phyloP scores from a whole-genome alignment of 1,284 basidiomycete species.

The Pisolithus thermaeus region DNA sequence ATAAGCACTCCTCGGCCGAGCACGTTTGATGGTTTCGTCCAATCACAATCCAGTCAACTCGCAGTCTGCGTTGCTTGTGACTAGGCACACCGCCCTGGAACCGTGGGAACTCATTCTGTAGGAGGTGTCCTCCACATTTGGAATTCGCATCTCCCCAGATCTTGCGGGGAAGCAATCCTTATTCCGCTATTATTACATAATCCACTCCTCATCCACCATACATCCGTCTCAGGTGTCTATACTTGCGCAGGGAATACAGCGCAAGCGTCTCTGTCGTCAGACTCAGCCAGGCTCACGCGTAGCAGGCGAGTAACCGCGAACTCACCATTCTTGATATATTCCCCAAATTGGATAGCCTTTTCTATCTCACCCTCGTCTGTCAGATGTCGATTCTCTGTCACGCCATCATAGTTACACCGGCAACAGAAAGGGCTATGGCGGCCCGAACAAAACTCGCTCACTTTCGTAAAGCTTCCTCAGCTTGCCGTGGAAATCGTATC shows the following conservation, averaged over 20 bases:
- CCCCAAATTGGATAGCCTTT: conserved; percentile 71
- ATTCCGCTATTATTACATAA: not conserved
- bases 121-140: not conserved
- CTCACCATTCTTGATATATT: conserved; percentile 87
- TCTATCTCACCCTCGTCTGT: conserved; percentile 72
- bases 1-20: not conserved
- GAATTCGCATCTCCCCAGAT: not conserved
- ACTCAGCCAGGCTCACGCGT: conserved; percentile 1
- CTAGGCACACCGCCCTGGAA: too few relatives aligned
- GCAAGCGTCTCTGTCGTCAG: conserved; percentile 70
- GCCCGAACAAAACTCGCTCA: conserved; percentile 22
- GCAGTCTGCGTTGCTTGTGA: too few relatives aligned
- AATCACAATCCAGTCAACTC: not conserved
- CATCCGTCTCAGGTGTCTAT: conserved; percentile 73
- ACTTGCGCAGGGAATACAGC: conserved; percentile 81
- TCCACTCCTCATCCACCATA: conserved; percentile 34
- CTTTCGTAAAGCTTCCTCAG: conserved; percentile 69
- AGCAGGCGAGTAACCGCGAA: not conserved
- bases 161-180: not conserved
- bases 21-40: not conserved
- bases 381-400: conserved; percentile 65
- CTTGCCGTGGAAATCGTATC: conserved; percentile 71
- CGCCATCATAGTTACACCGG: not conserved
- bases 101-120: too few relatives aligned
- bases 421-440: not conserved